A percentile compares a stretch with the other conserved stretches of the same genome.
Conservation (phyloP, 371 early-diverging fungal genomes). For the Capillidium heterosporum region DNA sequence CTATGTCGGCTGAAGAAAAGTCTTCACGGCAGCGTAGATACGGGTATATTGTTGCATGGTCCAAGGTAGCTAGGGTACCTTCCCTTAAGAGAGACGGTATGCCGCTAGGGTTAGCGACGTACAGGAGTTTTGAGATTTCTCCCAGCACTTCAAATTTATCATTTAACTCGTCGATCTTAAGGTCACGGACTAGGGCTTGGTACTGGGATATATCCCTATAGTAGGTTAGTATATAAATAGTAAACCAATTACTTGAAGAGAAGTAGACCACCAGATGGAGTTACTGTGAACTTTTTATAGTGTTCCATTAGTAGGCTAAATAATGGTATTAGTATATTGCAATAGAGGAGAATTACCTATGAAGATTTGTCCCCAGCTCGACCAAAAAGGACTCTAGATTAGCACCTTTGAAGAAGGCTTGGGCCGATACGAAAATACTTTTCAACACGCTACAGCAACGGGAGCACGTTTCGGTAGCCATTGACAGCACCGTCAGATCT, state of each 20-base stretch:
- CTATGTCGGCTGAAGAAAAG: conserved; percentile 46
- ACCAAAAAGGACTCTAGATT: conserved; percentile 57
- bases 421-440: conserved; percentile 32
- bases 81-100: conserved; percentile 66
- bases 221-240: neutral
- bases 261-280: conserved; percentile 64
- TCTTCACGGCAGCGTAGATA: conserved; percentile 81
- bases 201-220: conserved; percentile 80
- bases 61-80: conserved; percentile 59
- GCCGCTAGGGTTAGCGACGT: conserved; percentile 76
- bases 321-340: conserved; percentile 1
- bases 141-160: conserved; percentile 83
- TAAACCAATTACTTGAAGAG: conserved; percentile 47
- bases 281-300: conserved; percentile 71
- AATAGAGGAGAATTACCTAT: conserved; percentile 26
- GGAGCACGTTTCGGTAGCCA: conserved; percentile 44
- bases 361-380: conserved; percentile 61
- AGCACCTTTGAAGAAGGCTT: conserved; percentile 45
- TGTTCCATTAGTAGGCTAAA: conserved; percentile 73
- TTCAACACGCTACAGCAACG: conserved; percentile 45
- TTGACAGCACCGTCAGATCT: conserved; percentile 44
- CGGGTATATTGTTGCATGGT: conserved; percentile 51
- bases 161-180: conserved; percentile 51
- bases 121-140: conserved; percentile 75
- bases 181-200: conserved; percentile 59